Conservation (phyloP, 805 yeast species). For the Kurtzmaniella fragi region DNA sequence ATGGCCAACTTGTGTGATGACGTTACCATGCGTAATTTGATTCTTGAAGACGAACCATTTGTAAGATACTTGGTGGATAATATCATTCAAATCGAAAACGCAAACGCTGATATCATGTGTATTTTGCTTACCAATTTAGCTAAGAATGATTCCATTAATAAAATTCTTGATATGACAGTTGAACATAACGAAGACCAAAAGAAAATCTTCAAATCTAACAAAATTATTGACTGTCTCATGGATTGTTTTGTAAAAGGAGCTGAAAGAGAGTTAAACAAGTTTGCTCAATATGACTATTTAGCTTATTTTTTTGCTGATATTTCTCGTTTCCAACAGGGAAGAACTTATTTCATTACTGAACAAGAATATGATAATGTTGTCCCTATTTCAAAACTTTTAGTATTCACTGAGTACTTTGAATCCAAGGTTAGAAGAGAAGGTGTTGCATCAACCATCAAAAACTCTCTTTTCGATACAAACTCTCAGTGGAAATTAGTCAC, state of each 20-base stretch:
- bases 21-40: constrained; percentile 51
- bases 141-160: constrained; percentile 61
- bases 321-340: constrained; percentile 69
- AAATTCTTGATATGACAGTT: constrained; percentile 39
- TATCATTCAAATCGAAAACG: constrained; percentile 51
- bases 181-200: constrained; percentile 34
- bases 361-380: constrained; percentile 73
- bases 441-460: constrained; percentile 88
- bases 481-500: constrained; percentile 56
- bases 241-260: constrained; percentile 86
- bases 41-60: constrained; percentile 62
- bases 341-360: constrained; percentile 67
- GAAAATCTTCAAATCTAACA: constrained; percentile 47
- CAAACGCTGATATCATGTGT: constrained; percentile 75
- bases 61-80: constrained; percentile 42
- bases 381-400: constrained; percentile 76
- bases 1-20: constrained; percentile 81
- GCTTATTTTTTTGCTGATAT: constrained; percentile 87
- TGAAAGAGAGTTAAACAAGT: constrained; percentile 63
- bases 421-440: constrained; percentile 82
- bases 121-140: constrained; percentile 84
- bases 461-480: constrained; percentile 75
- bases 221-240: constrained; percentile 73
- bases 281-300: constrained; percentile 75
- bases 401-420: constrained; percentile 77